These are phyloP conservation scores for Rhexocercosporidium sp. DNA, from an alignment of 2,329 filamentous ascomycete genomes.

Conservation along the genomic window DNA sequence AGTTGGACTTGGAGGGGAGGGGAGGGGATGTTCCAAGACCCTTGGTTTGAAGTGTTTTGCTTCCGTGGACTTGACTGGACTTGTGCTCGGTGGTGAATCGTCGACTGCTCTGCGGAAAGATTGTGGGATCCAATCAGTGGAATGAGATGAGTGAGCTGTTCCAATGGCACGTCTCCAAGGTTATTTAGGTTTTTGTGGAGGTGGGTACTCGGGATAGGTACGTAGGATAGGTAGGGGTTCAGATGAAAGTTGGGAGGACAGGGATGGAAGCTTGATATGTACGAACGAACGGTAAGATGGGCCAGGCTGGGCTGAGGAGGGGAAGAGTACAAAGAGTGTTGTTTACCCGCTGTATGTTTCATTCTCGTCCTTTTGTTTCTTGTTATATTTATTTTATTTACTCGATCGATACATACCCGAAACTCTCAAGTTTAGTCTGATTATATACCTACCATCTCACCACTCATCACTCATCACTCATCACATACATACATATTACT, in stretches of 20 bases:
- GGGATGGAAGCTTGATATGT: conserved; percentile 9
- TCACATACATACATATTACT: not conserved
- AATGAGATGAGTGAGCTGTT: not conserved
- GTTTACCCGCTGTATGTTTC: not conserved
- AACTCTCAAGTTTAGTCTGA: too few relatives aligned
- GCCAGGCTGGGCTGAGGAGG: not conserved
- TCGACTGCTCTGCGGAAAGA: not conserved
- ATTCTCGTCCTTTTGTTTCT: not conserved
- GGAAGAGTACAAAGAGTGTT: conserved; percentile 1
- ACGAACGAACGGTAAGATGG: not conserved
- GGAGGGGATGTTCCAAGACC: not conserved
- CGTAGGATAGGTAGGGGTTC: not conserved
- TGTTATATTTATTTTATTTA: not conserved
- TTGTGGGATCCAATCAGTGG: not conserved
- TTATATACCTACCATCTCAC: too few relatives aligned
- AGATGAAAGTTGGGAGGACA: not conserved
- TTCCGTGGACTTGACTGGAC: not conserved
- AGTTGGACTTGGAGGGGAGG: not conserved
- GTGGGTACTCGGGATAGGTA: not conserved
- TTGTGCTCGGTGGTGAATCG: not conserved
- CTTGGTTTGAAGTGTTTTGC: not conserved
- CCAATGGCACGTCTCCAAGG: not conserved
- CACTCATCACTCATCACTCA: too few relatives aligned
- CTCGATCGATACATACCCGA: too few relatives aligned
- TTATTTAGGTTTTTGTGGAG: not conserved